A percentile compares a stretch with the other conserved stretches of the same genome.
These are phyloP conservation scores for Beauveria bassiana DNA, from an alignment of 2,329 filamentous ascomycete species.

Conservation along the genomic window DNA sequence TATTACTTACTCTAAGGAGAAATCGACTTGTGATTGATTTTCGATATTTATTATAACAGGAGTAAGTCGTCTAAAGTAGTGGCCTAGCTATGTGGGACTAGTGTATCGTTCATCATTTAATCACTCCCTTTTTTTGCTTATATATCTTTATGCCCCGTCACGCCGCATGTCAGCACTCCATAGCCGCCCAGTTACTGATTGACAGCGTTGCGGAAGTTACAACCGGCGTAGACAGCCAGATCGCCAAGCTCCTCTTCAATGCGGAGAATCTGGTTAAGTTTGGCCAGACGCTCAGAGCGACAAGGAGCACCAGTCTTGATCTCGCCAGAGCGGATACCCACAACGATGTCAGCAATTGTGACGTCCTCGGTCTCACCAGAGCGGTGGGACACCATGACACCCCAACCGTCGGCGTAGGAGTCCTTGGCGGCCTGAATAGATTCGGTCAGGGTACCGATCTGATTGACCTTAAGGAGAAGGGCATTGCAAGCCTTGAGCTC, in stretches of 20 bases:
- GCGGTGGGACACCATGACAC: conserved; percentile 99
- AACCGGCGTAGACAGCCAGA: conserved; percentile 84
- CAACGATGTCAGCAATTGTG: conserved; percentile 95
- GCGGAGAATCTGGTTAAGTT: conserved; percentile 99
- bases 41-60: not conserved
- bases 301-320: conserved; percentile 98
- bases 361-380: conserved; percentile 99
- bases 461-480: conserved; percentile 98
- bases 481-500: conserved; percentile 98
- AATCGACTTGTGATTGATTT: no score
- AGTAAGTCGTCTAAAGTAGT: not conserved
- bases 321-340: conserved; percentile 92
- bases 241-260: conserved; percentile 98
- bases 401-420: conserved; percentile 91
- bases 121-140: not conserved
- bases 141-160: not conserved
- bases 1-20: no score
- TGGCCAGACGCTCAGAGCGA: conserved; percentile 95
- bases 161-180: not conserved
- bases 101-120: not conserved
- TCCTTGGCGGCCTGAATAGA: conserved; percentile 99
- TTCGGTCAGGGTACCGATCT: conserved; percentile 98
- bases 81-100: not conserved
- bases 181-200: conserved; percentile 59
- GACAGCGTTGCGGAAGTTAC: conserved; percentile 84